Percentiles rank a stretch among this genome's conserved stretches.
Evolutionary conservation across 768 basidiomycete species (phyloP).

Genomic region (Chalciporus sphaerocephalus): DNA sequence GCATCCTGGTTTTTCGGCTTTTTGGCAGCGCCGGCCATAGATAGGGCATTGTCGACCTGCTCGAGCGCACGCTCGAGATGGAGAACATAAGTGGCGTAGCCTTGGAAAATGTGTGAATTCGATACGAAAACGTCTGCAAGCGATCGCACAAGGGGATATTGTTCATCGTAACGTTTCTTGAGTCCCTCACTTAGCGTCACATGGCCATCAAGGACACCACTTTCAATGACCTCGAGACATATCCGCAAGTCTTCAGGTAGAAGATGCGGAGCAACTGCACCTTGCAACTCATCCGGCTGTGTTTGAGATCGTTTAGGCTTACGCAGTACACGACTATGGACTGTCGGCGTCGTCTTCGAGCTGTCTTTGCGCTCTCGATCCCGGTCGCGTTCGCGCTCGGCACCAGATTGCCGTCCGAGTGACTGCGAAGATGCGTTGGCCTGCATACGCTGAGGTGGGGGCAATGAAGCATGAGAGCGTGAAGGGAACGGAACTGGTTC

Average conservation of each 20-base stretch:
- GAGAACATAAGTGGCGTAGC: slow-evolving; percentile 92
- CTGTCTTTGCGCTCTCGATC: slow-evolving; percentile 48
- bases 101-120: slow-evolving; percentile 88
- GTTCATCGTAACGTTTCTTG: slow-evolving; percentile 89
- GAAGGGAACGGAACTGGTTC: slow-evolving; percentile 71
- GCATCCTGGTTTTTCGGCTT: slow-evolving; percentile 80
- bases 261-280: slow-evolving; percentile 66
- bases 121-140: slow-evolving; percentile 95
- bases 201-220: slow-evolving; percentile 87
- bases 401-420: slow-evolving; percentile 63
- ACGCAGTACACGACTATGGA: slow-evolving; percentile 50
- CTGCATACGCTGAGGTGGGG: slow-evolving; percentile 51
- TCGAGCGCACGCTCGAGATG: slow-evolving; percentile 88
- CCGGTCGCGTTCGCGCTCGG: slow-evolving; percentile 39
- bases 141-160: slow-evolving; percentile 88
- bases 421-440: slow-evolving; percentile 67
- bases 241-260: slow-evolving; percentile 83
- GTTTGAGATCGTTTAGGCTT: slow-evolving; percentile 67
- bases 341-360: slow-evolving; percentile 32
- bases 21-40: slow-evolving; percentile 56
- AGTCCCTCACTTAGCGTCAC: slow-evolving; percentile 78
- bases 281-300: slow-evolving; percentile 40
- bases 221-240: slow-evolving; percentile 83
- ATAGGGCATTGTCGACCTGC: slow-evolving; percentile 78
- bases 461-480: slow-evolving; percentile 74